Evolutionary conservation across 73 alveolate species (phyloP), one percentile per base, ranked within the genome.

Genomic region (Paramecium bursaria): DNA sequence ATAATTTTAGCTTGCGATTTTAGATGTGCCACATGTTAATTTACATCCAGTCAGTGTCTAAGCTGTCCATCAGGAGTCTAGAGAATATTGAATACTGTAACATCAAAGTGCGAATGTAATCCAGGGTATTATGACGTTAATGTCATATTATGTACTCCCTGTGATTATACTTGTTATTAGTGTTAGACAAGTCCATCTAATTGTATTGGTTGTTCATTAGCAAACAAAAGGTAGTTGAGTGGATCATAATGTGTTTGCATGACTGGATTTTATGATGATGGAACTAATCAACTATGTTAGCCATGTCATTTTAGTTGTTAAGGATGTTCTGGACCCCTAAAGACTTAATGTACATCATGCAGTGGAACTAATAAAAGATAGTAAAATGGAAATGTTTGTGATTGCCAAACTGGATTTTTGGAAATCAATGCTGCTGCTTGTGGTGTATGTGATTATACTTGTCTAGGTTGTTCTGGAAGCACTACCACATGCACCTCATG

Each of bases 231-330:
- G 39, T 25, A 17, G 7, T 50, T 17, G 73, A 42, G 26, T 17
- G 26, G 11, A 25, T 7, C n/a, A n/a, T 15, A 25, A 50, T 50
- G 73, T 50, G 7, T 4, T 50, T 50, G 73, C 11, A 5, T 25
- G 22, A 42, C 22, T 17, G 73, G 73, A 50, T 50, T 25, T 50
- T 50, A 50, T 17, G 73, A 50, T 50, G 73, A 50, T 50, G 73
- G 73, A 50, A 19, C 19, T 0, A 50, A 19, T 50, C 9, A 0
- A 50, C 9, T 17, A 9, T 50, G 73, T 50, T 31, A 15, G 26
- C 22, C 22, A 17, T 50, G 73, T 50, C 46, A 50, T 50, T 42
- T 25, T 50, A 50, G 73, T 50, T 50, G 73, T 50, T 25, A 42
- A 25, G 26, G 26, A 50, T 50, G 73, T 17, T 0, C 39, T 1